Evolutionary conservation across 2,329 filamentous ascomycete species (phyloP), one percentile per base, ranked within the genome.

Genomic region (Trichoderma pleuroti): DNA sequence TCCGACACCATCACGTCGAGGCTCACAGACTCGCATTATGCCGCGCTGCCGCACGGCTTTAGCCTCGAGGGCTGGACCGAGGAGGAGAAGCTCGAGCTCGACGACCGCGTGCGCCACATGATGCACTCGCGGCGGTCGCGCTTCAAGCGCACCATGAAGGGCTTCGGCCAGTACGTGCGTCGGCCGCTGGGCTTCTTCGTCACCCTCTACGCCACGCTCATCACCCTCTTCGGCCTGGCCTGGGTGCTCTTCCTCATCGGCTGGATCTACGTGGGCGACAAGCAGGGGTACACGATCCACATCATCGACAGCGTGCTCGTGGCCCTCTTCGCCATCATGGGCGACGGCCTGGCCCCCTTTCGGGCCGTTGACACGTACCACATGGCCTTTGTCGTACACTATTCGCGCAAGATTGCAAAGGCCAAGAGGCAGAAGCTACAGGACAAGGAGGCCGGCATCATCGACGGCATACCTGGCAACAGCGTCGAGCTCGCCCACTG

Each of bases 241-340:
- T 97, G 93, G 93, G 93, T 97, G 1, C 86, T 97, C n/a, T 96
- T 95, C 81, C 83, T 97, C 68, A 97, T 97, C 78, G 92, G 91
- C 61, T 97, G 93, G 93, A 93, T 96, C 77, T 94, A 93, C 73
- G 91, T 95, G 24, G 92, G 92, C 24, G 87, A 88, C 34, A 85
- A 86, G 75, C 91, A 95, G 78, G 82, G 88, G 4, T 95, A 92
- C 73, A 80, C 87, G 46, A 88, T 92, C 75, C 89, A 92, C 72
- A 81, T 92, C 62, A 92, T 93, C 73, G 91, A 93, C 80, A 90
- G 90, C 74, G 84, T 91, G 32, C 84, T 93, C 16, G 91, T 93
- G 8, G 91, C 89, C 12, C 84, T 93, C 8, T 93, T 93, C 73
- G 90, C 87, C 66, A 81, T 93, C 72, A 89, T 92, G 78, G 91